These are phyloP conservation scores for Clarireedia sp. DNA, from an alignment of 2,329 filamentous ascomycete species.

Conservation along the genomic window DNA sequence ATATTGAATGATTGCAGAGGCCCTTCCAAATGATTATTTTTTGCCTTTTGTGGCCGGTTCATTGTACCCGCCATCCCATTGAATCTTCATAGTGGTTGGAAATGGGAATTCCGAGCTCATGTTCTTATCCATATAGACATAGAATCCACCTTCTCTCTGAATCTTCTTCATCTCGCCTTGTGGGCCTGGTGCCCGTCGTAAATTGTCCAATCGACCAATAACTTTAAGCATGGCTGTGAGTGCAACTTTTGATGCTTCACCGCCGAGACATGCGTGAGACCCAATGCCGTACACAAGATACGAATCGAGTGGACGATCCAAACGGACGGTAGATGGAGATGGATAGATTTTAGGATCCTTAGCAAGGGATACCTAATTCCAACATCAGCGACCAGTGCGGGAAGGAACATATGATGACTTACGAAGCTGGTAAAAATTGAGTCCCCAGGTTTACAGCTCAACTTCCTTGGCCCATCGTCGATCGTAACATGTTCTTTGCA, in stretches of 20 bases:
- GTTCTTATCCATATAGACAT: conserved; percentile 11
- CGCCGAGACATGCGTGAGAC: conserved; percentile 54
- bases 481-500: conserved; percentile 7
- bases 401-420: background rate
- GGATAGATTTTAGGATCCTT: conserved; percentile 51
- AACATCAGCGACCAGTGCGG: too few species aligned
- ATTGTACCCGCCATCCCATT: conserved; percentile 17
- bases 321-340: conserved; percentile 50
- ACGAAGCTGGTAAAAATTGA: conserved; percentile 6
- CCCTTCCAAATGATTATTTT: too few species aligned
- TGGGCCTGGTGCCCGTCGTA: conserved; percentile 10
- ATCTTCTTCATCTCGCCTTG: conserved; percentile 14
- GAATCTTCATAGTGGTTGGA: conserved; percentile 27
- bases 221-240: conserved; percentile 47
- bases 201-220: conserved; percentile 9
- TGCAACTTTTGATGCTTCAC: conserved; percentile 34
- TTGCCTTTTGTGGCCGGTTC: background rate
- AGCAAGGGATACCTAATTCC: background rate
- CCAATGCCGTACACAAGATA: conserved; percentile 61
- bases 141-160: conserved; percentile 7
- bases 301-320: conserved; percentile 51
- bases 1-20: too few species aligned
- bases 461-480: conserved; percentile 1
- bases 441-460: conserved; percentile 6
- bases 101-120: conserved; percentile 49